Evolutionary conservation across 306 rosid species (phyloP), one percentile per base, ranked within the genome.

Genomic region (Carpinus viminea): DNA sequence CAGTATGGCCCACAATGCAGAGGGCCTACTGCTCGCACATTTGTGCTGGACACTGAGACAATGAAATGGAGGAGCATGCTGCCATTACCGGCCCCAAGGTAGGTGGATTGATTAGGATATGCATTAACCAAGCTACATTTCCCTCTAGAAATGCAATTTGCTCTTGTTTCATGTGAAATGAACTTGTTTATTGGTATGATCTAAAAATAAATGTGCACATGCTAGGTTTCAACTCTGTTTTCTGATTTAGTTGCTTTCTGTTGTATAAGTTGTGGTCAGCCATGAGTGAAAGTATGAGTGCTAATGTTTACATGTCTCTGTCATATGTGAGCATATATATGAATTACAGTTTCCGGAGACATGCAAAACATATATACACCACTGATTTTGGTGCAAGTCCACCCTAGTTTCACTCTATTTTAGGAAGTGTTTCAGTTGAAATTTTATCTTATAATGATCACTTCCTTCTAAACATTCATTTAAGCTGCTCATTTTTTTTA

Each of bases 1-100:
- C 98, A 94, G 81, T 83, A 80, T 83, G 98, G 98, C 59, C 90
- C 93, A 0, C 97, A 92, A 59, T 94, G 97, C 81, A 84, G 98
- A 77, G 91, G 86, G n/a, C 88, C 98, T 66, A 89, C 83, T 8
- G 70, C 93, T 4, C 88, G 53, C 24, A 41, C 78, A 26, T 94
- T 89, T 81, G 91, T 85, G 62, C 85, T 94, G 34, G 97, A 94
- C 82, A 91, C 97, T 15, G 75, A 75, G 76, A 91, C 91, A 64
- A 92, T 76, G 88, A 84, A 75, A 78, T 94, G 98, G 98, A 82
- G 61, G 21, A 21, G 68, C 52, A 81, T 94, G 87, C 97, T 91
- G 1, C 86, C 94, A 43, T 83, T 94, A 81, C 98, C 96, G 7
- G 72, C 81, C 34, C 94, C 97, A 18, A 85, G 98, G 98, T 94